phyloP scores from a whole-genome alignment of 2,329 filamentous ascomycete genomes.

The Niveomyces coronatus region DNA sequence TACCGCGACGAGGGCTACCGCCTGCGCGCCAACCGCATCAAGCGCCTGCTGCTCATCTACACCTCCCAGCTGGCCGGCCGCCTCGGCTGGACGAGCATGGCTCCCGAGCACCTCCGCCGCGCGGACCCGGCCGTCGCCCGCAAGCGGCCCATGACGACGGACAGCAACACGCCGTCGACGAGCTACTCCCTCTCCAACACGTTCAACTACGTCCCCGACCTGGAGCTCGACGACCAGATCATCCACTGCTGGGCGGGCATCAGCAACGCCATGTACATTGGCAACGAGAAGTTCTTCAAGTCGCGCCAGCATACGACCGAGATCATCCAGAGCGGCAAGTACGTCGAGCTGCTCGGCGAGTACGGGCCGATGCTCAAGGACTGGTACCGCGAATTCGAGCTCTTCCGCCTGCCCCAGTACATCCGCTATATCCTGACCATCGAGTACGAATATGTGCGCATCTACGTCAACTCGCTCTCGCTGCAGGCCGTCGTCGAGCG shows the following conservation, averaged over 20 bases:
- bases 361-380: conserved; percentile 69
- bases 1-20: conserved; percentile 70
- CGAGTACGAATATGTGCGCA: conserved; percentile 89
- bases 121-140: conserved; percentile 46
- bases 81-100: conserved; percentile 87
- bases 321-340: conserved; percentile 77
- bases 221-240: conserved; percentile 58
- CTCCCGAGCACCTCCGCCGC: conserved; percentile 56
- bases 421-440: conserved; percentile 74
- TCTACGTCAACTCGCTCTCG: conserved; percentile 90
- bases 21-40: conserved; percentile 69
- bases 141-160: conserved; percentile 38
- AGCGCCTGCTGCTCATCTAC: conserved; percentile 80
- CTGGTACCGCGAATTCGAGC: conserved; percentile 76
- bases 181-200: conserved; percentile 45
- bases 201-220: conserved; percentile 57
- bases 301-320: conserved; percentile 81
- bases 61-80: conserved; percentile 88
- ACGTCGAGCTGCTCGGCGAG: conserved; percentile 68
- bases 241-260: conserved; percentile 91
- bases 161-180: conserved; percentile 51
- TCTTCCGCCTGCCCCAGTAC: conserved; percentile 56
- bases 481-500: conserved; percentile 91
- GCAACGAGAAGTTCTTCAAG: conserved; percentile 79
- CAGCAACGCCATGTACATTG: conserved; percentile 82